Base-by-base conservation (phyloP, 208 protist genomes). In the Strigomonas galati region DNA sequence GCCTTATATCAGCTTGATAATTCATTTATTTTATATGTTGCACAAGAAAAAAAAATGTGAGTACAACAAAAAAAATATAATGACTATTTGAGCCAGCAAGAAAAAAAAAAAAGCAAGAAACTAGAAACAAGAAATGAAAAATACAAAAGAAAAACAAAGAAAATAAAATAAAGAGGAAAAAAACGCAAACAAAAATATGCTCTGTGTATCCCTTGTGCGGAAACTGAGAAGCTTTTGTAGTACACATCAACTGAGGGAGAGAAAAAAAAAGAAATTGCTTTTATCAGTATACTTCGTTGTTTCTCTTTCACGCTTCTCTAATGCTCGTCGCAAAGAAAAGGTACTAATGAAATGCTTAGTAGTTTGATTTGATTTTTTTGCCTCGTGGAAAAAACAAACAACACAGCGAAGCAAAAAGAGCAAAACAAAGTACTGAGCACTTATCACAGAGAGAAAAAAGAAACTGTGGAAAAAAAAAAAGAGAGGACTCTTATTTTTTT, bases 91-190 rank as follows among this genome's bases (percentile, higher is more conserved):
- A 21, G n/a, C 17, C 44, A 51, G 19, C 3, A 21, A 51, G 10
- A 5, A 51, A 24, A 51, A 51, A 62, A 43, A 5, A 62, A 62
- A 48, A 44, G 37, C n/a, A n/a, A n/a, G n/a, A n/a, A n/a, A n/a
- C n/a, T n/a, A 59, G 5, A 59, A 59, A 59, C 21, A 30, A 54
- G 9, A 30, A 40, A 40, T 19, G 26, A 54, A 54, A 54, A 54
- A n/a, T 30, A 10, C 49, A 54, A 49, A 21, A 49, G 27, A n/a
- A 56, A 56, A 56, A 56, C 10, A 56, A 56, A n/a, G 51, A n/a
- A n/a, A n/a, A n/a, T n/a, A n/a, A n/a, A n/a, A n/a, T n/a, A n/a
- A n/a, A n/a, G n/a, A n/a, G n/a, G n/a, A n/a, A n/a, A n/a, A n/a
- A n/a, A n/a, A n/a, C n/a, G n/a, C n/a, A n/a, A n/a, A n/a, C n/a